Evolutionary conservation across 352 stramenopile species (phyloP), one percentile per base, ranked within the genome.

Genomic region (Pythium volutum): DNA sequence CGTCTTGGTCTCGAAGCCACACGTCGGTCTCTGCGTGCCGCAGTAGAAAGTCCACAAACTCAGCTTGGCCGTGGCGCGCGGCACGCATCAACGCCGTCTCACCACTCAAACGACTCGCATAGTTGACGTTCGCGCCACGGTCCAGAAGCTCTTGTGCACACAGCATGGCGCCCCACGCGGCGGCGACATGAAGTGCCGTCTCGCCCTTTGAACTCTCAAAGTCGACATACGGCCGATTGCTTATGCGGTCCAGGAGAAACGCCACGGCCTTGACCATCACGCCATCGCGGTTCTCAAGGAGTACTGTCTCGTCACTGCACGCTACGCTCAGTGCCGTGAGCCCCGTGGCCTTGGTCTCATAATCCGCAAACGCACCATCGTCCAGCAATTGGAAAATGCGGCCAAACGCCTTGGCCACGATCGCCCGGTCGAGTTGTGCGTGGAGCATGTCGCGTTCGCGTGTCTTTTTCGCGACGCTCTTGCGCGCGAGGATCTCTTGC

Each of bases 31-130:
- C 52, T 27, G 62, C 55, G 50, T 75, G 64, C 0, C 67, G 61
- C 27, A 91, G 41, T 51, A 93, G 42, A 47, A 84, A 89, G 26
- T 63, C 67, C n/a, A 91, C 71, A 23, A 89, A 79, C 0, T 58
- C 55, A 2, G 60, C 33, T 56, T 91, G 73, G 3, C 77, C 76
- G 25, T 81, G 81, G 10, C 53, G 54, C 1, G 81, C 79, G 1
- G 84, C 84, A 6, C 73, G 56, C 77, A 91, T 91, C 12, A 93
- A 66, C 16, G 81, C 73, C 34, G 80, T 91, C 8, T 69, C 48
- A 14, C 79, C 68, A 12, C 69, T 49, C 4, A 31, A 26, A 1
- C 66, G 64, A 1, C 73, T 69, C 8, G 51, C 49, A 12, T 76
- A 49, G 57, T 93, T 90, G 25, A 88, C 53, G 12, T 69, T 67